Percentiles rank a stretch among this genome's conserved stretches.
Evolutionary conservation across 2,329 filamentous ascomycete species (phyloP).

Genomic region (Penicillium sp.): DNA sequence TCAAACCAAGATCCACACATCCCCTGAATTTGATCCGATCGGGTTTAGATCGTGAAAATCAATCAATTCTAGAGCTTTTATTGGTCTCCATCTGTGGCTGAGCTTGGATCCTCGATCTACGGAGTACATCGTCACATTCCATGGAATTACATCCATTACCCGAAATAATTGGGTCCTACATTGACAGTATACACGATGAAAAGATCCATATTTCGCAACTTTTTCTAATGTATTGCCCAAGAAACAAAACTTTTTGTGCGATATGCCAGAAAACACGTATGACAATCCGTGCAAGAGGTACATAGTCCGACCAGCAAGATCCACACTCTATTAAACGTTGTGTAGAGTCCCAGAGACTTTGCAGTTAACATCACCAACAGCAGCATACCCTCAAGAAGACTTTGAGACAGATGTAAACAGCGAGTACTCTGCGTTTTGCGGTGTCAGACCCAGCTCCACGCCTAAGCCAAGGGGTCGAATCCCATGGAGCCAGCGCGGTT

Average conservation of each 20-base stretch:
- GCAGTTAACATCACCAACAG: background rate
- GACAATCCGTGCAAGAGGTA: background rate
- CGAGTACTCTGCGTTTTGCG: background rate
- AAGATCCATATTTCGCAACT: background rate
- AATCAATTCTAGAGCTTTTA: background rate
- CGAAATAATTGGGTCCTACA: background rate
- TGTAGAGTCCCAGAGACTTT: background rate
- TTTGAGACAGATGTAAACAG: background rate
- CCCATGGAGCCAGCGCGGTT: background rate
- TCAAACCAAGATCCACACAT: background rate
- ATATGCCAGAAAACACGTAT: background rate
- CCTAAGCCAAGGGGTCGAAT: background rate
- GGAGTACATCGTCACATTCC: no score
- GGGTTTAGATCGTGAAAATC: background rate
- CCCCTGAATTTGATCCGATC: slow-evolving; percentile 1
- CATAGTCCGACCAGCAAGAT: background rate
- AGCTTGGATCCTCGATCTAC: background rate
- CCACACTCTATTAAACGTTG: background rate
- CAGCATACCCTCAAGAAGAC: background rate
- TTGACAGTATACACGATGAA: background rate
- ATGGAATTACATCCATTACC: background rate
- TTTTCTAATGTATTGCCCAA: background rate
- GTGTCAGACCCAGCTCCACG: background rate
- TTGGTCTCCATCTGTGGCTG: background rate
- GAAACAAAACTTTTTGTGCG: background rate